A percentile compares a stretch with the other conserved stretches of the same genome.
Evolutionary conservation across 2,329 filamentous ascomycete genomes (phyloP).

Genomic region (Dryadomyces sulphureus): DNA sequence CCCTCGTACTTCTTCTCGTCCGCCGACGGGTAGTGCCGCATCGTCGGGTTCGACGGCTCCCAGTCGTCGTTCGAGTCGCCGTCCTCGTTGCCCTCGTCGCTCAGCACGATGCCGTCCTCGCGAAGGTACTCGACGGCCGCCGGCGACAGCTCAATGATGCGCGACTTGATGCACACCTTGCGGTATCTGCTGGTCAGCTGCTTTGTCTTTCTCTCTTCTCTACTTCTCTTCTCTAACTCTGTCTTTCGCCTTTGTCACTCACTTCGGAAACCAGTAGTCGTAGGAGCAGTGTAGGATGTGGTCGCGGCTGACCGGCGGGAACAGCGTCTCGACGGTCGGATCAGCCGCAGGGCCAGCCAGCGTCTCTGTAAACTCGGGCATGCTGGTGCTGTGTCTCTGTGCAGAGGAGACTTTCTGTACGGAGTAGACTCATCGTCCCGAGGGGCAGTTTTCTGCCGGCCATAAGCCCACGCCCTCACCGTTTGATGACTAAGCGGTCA

Average conservation of each 20-base stretch:
- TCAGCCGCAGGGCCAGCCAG: too few relatives aligned
- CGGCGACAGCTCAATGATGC: constrained; percentile 61
- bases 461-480: too few relatives aligned
- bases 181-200: constrained; percentile 44
- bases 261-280: constrained; percentile 77
- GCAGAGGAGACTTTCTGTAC: neutral
- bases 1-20: constrained; percentile 21
- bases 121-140: constrained; percentile 76
- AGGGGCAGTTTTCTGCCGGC: constrained; percentile 3
- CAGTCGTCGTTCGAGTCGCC: constrained; percentile 37
- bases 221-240: neutral
- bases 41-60: constrained; percentile 22
- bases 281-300: constrained; percentile 94
- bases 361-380: constrained; percentile 16
- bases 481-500: too few relatives aligned
- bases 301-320: constrained; percentile 68
- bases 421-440: neutral
- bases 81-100: constrained; percentile 37
- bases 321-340: constrained; percentile 38
- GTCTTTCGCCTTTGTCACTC: too few relatives aligned
- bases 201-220: neutral
- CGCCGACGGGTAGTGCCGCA: constrained; percentile 20
- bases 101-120: constrained; percentile 83
- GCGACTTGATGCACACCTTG: constrained; percentile 67
- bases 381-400: constrained; percentile 6